A percentile compares a stretch with the other conserved stretches of the same genome.
Conservation (phyloP, 2,329 filamentous ascomycete genomes). For the Xylariaceae sp. region DNA sequence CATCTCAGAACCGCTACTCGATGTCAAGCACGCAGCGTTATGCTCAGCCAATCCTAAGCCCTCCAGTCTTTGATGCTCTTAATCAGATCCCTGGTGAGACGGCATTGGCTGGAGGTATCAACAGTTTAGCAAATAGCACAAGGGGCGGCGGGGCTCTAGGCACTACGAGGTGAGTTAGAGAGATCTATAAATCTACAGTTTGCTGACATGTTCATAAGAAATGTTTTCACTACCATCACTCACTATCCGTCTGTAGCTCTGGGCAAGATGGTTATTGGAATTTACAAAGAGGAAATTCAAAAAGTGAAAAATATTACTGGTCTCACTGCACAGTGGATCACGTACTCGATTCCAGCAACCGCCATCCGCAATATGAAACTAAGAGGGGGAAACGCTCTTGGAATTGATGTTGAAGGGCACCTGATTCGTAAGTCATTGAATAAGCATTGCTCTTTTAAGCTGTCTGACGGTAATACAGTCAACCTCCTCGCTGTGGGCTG, state of each 20-base stretch:
- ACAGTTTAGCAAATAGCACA: not conserved
- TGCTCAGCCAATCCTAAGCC: not conserved
- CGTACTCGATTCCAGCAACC: not conserved
- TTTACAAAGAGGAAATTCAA: not conserved
- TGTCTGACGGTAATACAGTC: too few relatives aligned
- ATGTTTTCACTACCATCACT: not conserved
- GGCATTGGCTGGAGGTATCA: not conserved
- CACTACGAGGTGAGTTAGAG: not conserved
- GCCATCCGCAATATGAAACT: constrained; percentile 5
- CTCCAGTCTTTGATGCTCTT: constrained; percentile 10
- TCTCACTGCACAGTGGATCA: not conserved
- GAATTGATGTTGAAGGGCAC: constrained; percentile 1
- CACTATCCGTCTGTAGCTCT: constrained; percentile 14
- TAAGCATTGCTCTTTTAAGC: too few relatives aligned
- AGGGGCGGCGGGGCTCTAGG: not conserved
- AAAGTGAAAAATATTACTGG: not conserved
- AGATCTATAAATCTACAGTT: too few relatives aligned
- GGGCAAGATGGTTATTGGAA: not conserved
- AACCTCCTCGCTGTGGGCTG: too few relatives aligned
- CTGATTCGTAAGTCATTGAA: not conserved
- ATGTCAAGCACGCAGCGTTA: constrained; percentile 20
- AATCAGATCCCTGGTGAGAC: not conserved
- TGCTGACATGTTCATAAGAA: constrained; percentile 9
- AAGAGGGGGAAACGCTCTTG: constrained; percentile 11
- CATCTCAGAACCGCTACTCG: not conserved